Conservation (phyloP, 371 early-diverging fungal species). For the Mucor saturninus region DNA sequence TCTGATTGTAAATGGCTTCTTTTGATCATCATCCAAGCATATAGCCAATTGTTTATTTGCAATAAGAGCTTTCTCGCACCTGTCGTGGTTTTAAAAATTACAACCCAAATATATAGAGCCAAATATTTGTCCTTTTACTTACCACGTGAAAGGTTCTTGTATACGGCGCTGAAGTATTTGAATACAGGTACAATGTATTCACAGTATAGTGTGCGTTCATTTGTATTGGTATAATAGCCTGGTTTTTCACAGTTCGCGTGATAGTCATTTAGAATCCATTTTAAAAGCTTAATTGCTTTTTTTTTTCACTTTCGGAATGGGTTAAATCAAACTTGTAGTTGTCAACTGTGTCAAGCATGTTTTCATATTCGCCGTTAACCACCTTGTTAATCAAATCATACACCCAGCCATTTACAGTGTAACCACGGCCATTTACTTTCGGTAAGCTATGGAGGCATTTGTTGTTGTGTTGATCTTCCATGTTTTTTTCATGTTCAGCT, state of each 20-base stretch:
- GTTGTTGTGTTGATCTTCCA: background rate
- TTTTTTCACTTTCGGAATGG: background rate
- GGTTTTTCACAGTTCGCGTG: background rate
- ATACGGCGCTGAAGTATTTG: slow-evolving; percentile 33
- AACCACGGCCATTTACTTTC: too few species aligned
- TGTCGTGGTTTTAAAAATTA: slow-evolving; percentile 8
- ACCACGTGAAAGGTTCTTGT: slow-evolving; percentile 32
- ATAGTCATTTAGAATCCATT: background rate
- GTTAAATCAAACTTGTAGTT: background rate
- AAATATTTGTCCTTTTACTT: too few species aligned
- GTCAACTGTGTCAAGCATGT: background rate
- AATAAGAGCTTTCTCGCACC: slow-evolving; percentile 19
- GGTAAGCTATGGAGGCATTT: background rate
- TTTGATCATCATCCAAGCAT: slow-evolving; percentile 15
- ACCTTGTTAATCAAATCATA: background rate
- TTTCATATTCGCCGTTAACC: background rate
- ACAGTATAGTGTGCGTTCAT: slow-evolving; percentile 27
- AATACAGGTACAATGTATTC: slow-evolving; percentile 27
- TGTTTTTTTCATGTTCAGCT: background rate
- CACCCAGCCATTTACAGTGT: too few species aligned
- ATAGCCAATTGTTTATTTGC: slow-evolving; percentile 22
- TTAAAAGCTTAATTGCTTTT: background rate
- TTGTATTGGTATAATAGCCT: slow-evolving; percentile 7
- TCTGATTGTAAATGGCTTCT: too few species aligned
- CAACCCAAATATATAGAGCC: slow-evolving; percentile 5